Evolutionary conservation across 1,284 basidiomycete species (phyloP).

Genomic region (Mycena citricolor): DNA sequence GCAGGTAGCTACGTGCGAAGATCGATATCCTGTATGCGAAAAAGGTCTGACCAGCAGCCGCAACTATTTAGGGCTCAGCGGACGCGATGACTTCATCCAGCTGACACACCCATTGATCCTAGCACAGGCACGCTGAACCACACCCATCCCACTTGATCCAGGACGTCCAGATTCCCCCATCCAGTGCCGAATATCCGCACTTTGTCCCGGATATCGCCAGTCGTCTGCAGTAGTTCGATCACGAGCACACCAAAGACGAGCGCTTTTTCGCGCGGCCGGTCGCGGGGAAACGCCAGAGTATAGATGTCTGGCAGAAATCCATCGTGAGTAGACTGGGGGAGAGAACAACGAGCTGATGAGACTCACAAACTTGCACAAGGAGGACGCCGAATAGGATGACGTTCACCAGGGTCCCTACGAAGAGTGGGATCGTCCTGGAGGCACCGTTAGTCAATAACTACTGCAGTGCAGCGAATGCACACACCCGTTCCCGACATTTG

Average conservation of each 20-base stretch:
- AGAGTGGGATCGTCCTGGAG: constrained; percentile 16
- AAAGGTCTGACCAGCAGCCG: not conserved
- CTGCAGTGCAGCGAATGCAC: no score
- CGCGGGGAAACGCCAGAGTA: constrained; percentile 12
- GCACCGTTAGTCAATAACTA: no score
- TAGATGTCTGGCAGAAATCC: constrained; percentile 10
- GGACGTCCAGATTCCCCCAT: constrained; percentile 5
- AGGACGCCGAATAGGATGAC: constrained; percentile 14
- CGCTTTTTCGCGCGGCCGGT: constrained; percentile 5
- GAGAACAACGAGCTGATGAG: not conserved
- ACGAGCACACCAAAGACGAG: constrained; percentile 9
- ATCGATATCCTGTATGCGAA: constrained; percentile 1
- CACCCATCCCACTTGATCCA: constrained; percentile 16
- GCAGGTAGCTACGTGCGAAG: not conserved
- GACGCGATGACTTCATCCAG: not conserved
- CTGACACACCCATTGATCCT: constrained; percentile 4
- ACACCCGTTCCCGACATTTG: no score
- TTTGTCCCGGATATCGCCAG: constrained; percentile 11
- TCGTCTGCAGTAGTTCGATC: constrained; percentile 14
- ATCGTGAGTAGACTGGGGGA: not conserved
- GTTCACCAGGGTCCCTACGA: constrained; percentile 18
- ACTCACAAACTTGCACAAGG: constrained; percentile 13
- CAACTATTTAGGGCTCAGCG: not conserved
- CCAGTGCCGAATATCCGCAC: constrained; percentile 9
- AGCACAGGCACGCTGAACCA: constrained; percentile 17